Evolutionary conservation across 768 basidiomycete species (phyloP).

Genomic region (Suillus paluster): DNA sequence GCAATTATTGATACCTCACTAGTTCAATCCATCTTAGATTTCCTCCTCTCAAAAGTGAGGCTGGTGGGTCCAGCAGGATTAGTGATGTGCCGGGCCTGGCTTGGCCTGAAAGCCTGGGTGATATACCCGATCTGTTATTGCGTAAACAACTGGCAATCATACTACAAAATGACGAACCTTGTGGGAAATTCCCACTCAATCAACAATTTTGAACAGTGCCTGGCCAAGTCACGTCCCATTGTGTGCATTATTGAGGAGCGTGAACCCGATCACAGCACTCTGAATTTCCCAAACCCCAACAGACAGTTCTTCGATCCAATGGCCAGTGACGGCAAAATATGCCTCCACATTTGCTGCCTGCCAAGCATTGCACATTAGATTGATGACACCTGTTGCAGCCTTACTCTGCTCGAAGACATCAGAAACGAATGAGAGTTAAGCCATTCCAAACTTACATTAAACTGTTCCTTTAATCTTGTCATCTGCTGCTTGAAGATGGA

Average conservation of each 20-base stretch:
- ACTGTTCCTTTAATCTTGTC: constrained; percentile 8
- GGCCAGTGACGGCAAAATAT: constrained; percentile 41
- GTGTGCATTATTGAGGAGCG: constrained; percentile 40
- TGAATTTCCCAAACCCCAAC: constrained; percentile 33
- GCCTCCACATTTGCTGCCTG: constrained; percentile 35
- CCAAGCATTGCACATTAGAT: constrained; percentile 42
- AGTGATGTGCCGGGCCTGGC: too few species aligned
- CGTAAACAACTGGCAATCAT: too few species aligned
- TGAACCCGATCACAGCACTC: constrained; percentile 39
- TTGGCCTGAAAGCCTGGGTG: too few species aligned
- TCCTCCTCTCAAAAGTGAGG: too few species aligned
- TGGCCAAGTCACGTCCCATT: constrained; percentile 40
- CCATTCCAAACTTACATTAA: constrained; percentile 22
- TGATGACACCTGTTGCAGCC: constrained; percentile 24
- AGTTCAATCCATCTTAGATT: too few species aligned
- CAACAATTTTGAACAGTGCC: constrained; percentile 40
- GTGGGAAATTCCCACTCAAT: constrained; percentile 29
- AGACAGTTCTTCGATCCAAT: constrained; percentile 20
- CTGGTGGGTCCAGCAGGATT: too few species aligned
- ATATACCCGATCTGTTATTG: constrained; percentile 36
- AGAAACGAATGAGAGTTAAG: too few species aligned
- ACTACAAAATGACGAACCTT: constrained; percentile 21
- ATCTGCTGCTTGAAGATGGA: constrained; percentile 31
- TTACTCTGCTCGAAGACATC: constrained; percentile 13
- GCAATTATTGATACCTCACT: too few species aligned